Evolutionary conservation across 495 filamentous ascomycete genomes (phyloP).

Genomic region (Lentithecium fluviatile): DNA sequence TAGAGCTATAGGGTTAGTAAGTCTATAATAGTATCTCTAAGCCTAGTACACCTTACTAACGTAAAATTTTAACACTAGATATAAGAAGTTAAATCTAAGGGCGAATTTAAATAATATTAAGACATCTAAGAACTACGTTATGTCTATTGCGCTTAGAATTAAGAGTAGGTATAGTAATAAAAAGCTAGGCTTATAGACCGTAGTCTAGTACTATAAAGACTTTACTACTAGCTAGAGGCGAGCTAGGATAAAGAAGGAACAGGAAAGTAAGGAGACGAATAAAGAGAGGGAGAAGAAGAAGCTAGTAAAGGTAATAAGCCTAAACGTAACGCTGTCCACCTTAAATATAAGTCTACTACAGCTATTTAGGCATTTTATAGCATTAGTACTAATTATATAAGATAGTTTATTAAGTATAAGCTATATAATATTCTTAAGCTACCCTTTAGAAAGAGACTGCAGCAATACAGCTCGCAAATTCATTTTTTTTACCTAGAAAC

Average conservation of each 20-base stretch:
- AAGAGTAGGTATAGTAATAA: conserved; percentile 3
- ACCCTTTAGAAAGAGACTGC: conserved; percentile 10
- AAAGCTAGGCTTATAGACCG: conserved; percentile 10
- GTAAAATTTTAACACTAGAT: conserved; percentile 17
- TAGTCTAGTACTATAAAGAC: conserved; percentile 20
- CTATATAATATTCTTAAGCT: conserved; percentile 19
- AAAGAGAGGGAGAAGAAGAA: conserved; percentile 4
- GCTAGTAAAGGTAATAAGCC: conserved; percentile 9
- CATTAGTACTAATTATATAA: conserved; percentile 20
- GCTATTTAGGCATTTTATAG: conserved; percentile 9
- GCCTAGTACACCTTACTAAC: conserved; percentile 4
- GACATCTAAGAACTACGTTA: conserved; percentile 11
- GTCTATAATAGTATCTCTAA: conserved; percentile 9
- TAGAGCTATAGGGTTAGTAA: conserved; percentile 9
- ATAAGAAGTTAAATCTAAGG: conserved; percentile 11
- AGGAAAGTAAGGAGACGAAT: conserved; percentile 9
- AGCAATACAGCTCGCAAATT: conserved; percentile 16
- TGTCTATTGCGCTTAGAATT: conserved; percentile 10
- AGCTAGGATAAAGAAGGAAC: conserved; percentile 16
- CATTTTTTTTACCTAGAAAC: conserved; percentile 21
- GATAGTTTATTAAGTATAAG: conserved; percentile 23
- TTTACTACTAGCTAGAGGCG: conserved; percentile 10
- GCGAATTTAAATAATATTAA: conserved; percentile 5
- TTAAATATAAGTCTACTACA: conserved; percentile 21
- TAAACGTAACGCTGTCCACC: conserved; percentile 21